phyloP scores from a whole-genome alignment of 345 rosid genomes.

The Acer campestre region DNA sequence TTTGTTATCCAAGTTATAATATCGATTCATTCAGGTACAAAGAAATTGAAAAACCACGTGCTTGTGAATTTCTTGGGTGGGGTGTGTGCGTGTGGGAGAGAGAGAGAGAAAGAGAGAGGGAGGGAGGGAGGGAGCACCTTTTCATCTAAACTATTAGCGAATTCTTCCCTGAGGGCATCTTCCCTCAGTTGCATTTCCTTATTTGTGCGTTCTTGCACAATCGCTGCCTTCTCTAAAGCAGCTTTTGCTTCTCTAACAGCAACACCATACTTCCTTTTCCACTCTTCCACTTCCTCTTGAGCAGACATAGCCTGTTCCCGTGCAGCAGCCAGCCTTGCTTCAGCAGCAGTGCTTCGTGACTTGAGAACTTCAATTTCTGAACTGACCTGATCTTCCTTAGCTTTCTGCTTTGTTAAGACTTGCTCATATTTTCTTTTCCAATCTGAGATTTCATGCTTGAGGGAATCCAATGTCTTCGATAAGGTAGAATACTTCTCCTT shows the following conservation, averaged over 20 bases:
- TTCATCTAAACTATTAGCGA: conserved; percentile 51
- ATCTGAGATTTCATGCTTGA: conserved; percentile 67
- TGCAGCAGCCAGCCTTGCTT: conserved; percentile 96
- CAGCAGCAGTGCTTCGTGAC: conserved; percentile 87
- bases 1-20: not conserved
- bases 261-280: conserved; percentile 89
- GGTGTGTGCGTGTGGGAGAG: not conserved
- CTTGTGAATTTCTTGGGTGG: not conserved
- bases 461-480: conserved; percentile 68
- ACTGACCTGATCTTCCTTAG: conserved; percentile 65
- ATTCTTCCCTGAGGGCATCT: conserved; percentile 84
- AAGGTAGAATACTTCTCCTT: conserved; percentile 84
- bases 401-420: conserved; percentile 68
- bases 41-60: not conserved
- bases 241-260: conserved; percentile 88
- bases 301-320: conserved; percentile 84
- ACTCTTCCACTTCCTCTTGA: conserved; percentile 89
- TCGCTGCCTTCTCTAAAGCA: conserved; percentile 92
- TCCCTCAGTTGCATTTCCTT: conserved; percentile 87
- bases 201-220: conserved; percentile 72
- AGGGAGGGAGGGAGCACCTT: conserved; percentile 50
- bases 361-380: conserved; percentile 80
- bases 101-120: too few species aligned
- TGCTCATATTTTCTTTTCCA: conserved; percentile 83
- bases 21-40: not conserved